Base-by-base conservation (phyloP, 192 early-diverging fungal species). In the Coemansia erecta region DNA sequence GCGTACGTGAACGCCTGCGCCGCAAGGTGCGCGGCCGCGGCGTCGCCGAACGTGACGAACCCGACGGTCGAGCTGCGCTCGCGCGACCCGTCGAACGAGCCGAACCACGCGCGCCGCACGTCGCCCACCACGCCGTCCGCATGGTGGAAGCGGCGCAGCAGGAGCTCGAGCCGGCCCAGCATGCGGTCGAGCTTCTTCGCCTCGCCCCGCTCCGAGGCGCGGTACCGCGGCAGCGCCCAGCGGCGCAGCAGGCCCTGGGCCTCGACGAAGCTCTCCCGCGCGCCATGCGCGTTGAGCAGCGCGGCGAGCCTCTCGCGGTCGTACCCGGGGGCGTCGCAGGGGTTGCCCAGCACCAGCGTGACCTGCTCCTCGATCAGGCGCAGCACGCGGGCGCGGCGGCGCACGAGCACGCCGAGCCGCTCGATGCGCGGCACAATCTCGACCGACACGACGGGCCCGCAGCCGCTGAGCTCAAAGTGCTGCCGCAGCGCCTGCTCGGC, bases 271-370 rank as follows among this genome's bases (percentile, higher is more conserved):
- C 46, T n/a, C 39, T 8, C 13, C 3, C 18, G 23, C 10, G 50
- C 15, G 21, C 43, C 43, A 8, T 70, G 68, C 19, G 65, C n/a
- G 5, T 47, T 63, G 13, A 78, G 41, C 26, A 68, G 58, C 8
- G 26, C 6, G 10, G 24, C 26, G 11, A 82, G 61, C 26, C 24
- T 53, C 19, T 65, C 84, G n/a, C 84, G 87, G 66, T 92, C 81
- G 58, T 92, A 90, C 10, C 64, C 81, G 6, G 64, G 64, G 21
- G 85, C 82, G 7, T 46, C 33, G 43, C 87, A 90, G 0, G 90
- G 90, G 53, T 92, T 92, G 17, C 87, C 87, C 60, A 87, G 85
- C 22, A 85, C 82, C 8, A 67, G 45, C 0, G 81, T 66, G 33
- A 84, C 80, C 2, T 66, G 77, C 19, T 60, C 60, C 60, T 92